phyloP scores from a whole-genome alignment of 768 basidiomycete genomes.

The Termitomyces sp. region DNA sequence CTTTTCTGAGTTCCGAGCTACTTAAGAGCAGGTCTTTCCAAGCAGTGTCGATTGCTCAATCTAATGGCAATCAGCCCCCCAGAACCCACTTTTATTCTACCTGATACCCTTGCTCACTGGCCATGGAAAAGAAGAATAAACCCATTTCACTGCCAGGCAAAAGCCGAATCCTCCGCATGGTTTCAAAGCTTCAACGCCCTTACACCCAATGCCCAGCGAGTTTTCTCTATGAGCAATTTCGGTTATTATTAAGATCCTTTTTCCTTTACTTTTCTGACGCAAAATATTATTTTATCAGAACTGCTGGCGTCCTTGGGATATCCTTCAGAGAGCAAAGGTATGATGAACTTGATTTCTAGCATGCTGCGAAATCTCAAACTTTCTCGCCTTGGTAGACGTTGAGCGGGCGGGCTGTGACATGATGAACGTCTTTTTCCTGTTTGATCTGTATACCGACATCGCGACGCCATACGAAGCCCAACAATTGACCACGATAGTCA shows the following conservation, averaged over 20 bases:
- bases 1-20: too few species aligned
- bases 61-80: too few species aligned
- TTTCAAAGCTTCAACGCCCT: slow-evolving; percentile 31
- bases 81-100: slow-evolving; percentile 22
- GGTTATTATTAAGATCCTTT: slow-evolving; percentile 20
- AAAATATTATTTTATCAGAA: neutral
- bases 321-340: too few species aligned
- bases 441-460: slow-evolving; percentile 47
- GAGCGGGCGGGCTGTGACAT: slow-evolving; percentile 38
- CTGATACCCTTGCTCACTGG: slow-evolving; percentile 36
- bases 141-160: slow-evolving; percentile 26
- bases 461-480: slow-evolving; percentile 23
- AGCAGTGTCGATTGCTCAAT: too few species aligned
- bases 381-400: slow-evolving; percentile 15
- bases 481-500: slow-evolving; percentile 25
- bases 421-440: slow-evolving; percentile 35
- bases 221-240: slow-evolving; percentile 37
- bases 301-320: too few species aligned
- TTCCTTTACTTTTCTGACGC: neutral
- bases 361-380: neutral
- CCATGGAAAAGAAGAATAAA: slow-evolving; percentile 38
- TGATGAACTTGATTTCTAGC: too few species aligned
- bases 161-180: too few species aligned
- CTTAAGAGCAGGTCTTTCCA: too few species aligned
- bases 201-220: too few species aligned